phyloP scores from a whole-genome alignment of 2,329 filamentous ascomycete genomes.

The Cytospora mali region DNA sequence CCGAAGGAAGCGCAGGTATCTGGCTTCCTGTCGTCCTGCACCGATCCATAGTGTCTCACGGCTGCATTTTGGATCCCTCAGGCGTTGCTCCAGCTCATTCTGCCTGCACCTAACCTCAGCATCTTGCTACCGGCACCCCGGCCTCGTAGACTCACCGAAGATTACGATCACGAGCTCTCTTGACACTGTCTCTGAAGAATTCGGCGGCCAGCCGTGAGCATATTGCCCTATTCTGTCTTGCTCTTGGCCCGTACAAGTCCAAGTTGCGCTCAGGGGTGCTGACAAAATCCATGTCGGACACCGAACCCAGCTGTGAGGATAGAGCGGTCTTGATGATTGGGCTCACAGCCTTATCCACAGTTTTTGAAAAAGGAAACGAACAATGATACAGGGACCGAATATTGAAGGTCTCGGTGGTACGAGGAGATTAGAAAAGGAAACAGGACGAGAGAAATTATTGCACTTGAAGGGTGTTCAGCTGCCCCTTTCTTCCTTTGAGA shows the following conservation, averaged over 20 bases:
- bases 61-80: conserved; percentile 45
- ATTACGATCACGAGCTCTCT: conserved; percentile 73
- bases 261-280: conserved; percentile 65
- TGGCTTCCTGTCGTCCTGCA: conserved; percentile 53
- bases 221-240: conserved; percentile 44
- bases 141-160: conserved; percentile 55
- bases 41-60: conserved; percentile 61
- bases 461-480: background rate
- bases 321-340: background rate
- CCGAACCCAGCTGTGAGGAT: background rate
- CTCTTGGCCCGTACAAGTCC: conserved; percentile 51
- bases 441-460: background rate
- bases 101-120: conserved; percentile 50
- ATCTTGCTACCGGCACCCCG: background rate
- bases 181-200: conserved; percentile 79
- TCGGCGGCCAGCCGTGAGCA: conserved; percentile 56
- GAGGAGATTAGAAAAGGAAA: background rate
- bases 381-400: background rate
- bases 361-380: background rate
- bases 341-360: background rate
- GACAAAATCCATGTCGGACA: conserved; percentile 20
- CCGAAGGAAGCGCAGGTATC: conserved; percentile 72
- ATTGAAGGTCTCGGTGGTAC: background rate
- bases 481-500: background rate
- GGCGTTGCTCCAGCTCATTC: conserved; percentile 66